phyloP scores from a whole-genome alignment of 176 grass and related monocot species.

The Urochloa ruziziensis region DNA sequence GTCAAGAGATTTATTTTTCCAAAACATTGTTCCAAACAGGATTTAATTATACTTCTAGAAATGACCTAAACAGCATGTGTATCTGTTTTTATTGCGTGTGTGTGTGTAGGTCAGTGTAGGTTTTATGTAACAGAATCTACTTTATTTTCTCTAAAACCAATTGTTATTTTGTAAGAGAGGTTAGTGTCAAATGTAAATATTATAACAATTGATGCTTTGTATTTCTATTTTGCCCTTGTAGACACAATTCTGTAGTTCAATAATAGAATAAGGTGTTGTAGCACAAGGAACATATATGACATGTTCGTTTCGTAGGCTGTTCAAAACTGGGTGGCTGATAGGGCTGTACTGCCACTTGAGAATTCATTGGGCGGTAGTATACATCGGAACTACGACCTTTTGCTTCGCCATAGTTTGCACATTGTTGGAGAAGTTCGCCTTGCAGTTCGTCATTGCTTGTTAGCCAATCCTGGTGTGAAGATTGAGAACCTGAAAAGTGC shows the following conservation, averaged over 20 bases:
- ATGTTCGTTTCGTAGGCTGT: conserved; percentile 62
- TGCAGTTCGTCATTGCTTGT: conserved; percentile 70
- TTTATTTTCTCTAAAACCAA: neutral
- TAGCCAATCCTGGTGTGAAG: conserved; percentile 80
- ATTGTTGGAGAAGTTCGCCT: conserved; percentile 84
- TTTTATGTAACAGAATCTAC: neutral
- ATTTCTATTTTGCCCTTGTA: neutral
- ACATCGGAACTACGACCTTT: conserved; percentile 90
- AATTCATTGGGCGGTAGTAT: conserved; percentile 89
- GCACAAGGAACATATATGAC: neutral
- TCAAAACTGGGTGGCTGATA: conserved; percentile 62
- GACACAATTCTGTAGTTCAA: neutral
- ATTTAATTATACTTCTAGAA: neutral
- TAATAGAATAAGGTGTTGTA: neutral
- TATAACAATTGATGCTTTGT: neutral
- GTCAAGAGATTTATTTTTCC: too few species aligned
- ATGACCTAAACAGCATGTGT: neutral
- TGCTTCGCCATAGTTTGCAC: conserved; percentile 78
- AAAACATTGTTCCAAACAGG: neutral
- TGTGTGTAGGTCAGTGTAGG: neutral
- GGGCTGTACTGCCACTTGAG: conserved; percentile 82
- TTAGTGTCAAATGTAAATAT: conserved; percentile 10
- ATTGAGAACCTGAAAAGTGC: conserved; percentile 64
- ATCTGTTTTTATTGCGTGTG: neutral
- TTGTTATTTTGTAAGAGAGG: neutral